Base-by-base conservation (phyloP, 306 rosid genomes). In the Inga leiocalycina region DNA sequence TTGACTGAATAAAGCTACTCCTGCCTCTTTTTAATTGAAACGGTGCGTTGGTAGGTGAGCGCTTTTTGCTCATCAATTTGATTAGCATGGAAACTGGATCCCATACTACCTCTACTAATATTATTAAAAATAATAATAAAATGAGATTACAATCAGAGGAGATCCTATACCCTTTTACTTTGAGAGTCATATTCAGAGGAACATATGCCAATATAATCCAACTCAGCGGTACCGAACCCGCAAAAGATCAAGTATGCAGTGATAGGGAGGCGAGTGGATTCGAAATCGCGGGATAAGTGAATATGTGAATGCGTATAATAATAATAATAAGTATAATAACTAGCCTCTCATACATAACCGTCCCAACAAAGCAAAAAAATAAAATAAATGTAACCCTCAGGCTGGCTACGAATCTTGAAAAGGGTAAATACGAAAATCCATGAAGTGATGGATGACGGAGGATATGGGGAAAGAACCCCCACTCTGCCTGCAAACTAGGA, bases 321-420 rank as follows among this genome's bases (percentile, higher is more conserved):
- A 13, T 41, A 27, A 13, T 9, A 62, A 61, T 44, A 44, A 64
- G 32, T 78, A 32, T 78, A 56, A 32, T 48, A 56, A n/a, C 48
- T 75, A 75, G 43, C 48, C 48, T 27, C 54, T 51, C 52, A 74
- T 22, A 76, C 52, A 76, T 76, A 49, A 45, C 15, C 76, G 13
- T 72, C 6, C 59, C 76, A 72, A 22, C n/a, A 45, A 71, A 27
- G 6, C 24, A 76, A 76, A 56, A 13, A 35, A 5, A 24, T 4
- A 8, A 34, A 35, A 76, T 35, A 46, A 34, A 76, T 74, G 32
- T 52, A 34, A 74, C 57, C 66, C 46, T 75, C 66, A 11, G 78
- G 66, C 30, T 17, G 44, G 44, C 41, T 73, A 27, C 62, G 62
- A 73, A 73, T 48, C 7, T 48, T 16, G 62, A 15, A 46, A 24